These are phyloP conservation scores for Sisymbrium irio DNA, from an alignment of 345 rosid genomes.

Conservation along the genomic window DNA sequence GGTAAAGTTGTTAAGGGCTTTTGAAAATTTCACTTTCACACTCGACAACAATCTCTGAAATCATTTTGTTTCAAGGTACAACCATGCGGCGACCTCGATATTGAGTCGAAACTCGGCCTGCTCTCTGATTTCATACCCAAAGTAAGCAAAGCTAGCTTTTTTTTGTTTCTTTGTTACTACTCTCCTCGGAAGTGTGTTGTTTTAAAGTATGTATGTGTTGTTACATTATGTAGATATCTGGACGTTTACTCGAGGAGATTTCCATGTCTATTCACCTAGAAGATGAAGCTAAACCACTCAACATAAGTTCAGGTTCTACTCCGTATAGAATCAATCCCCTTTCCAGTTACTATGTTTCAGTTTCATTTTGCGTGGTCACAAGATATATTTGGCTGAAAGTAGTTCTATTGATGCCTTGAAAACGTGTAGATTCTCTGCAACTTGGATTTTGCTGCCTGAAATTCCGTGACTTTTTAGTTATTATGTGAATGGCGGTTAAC, in stretches of 20 bases:
- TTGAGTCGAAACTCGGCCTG: conserved; percentile 42
- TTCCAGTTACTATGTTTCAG: not conserved
- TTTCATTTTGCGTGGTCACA: not conserved
- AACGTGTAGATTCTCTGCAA: not conserved
- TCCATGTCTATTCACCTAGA: conserved; percentile 35
- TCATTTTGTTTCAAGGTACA: conserved; percentile 41
- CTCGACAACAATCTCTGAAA: not conserved
- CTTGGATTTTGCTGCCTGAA: not conserved
- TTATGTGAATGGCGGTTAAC: not conserved
- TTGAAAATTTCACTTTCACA: not conserved
- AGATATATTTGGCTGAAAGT: not conserved
- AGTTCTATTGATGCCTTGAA: not conserved
- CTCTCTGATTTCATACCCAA: conserved; percentile 48
- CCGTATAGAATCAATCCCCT: not conserved
- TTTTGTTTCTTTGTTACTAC: not conserved
- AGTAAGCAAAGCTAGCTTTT: conserved; percentile 35
- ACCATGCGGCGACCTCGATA: conserved; percentile 65
- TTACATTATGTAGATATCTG: conserved; percentile 44
- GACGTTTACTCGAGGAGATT: conserved; percentile 48
- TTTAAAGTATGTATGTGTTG: not conserved
- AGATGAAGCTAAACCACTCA: not conserved
- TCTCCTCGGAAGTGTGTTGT: too few species aligned
- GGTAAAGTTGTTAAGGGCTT: conserved; percentile 37
- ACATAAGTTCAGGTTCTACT: conserved; percentile 31
- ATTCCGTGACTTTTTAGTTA: not conserved